Percentiles rank a stretch among this genome's conserved stretches.
phyloP scores from a whole-genome alignment of 768 basidiomycete genomes.

The Paxillus ammoniavirescens region DNA sequence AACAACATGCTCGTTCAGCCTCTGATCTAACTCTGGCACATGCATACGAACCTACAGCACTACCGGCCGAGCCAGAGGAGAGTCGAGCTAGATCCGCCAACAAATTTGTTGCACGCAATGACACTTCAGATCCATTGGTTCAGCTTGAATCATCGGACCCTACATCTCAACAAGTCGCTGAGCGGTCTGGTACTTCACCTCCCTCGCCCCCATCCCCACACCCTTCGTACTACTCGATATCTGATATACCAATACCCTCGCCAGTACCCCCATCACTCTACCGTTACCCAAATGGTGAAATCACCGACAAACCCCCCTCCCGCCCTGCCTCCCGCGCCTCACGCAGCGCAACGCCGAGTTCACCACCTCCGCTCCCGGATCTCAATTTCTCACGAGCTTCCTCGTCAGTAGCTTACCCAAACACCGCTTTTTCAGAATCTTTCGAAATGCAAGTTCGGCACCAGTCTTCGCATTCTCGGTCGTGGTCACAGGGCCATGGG shows the following conservation, averaged over 20 bases:
- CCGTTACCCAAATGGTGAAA: conserved; percentile 44
- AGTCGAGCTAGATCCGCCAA: not conserved
- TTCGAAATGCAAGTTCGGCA: conserved; percentile 41
- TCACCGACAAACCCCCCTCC: conserved; percentile 40
- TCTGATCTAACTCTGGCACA: conserved; percentile 53
- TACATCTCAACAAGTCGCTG: not conserved
- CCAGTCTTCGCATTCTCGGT: conserved; percentile 11
- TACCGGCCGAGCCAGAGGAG: conserved; percentile 27
- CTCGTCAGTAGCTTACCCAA: not conserved
- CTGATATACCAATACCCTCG: conserved; percentile 51
- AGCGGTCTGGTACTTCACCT: conserved; percentile 40
- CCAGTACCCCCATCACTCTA: conserved; percentile 54
- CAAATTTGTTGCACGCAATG: too few relatives aligned
- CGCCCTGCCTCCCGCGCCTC: conserved; percentile 18
- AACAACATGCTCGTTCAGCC: conserved; percentile 59
- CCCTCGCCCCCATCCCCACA: conserved; percentile 42
- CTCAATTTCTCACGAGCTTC: conserved; percentile 1
- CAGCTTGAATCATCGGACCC: conserved; percentile 12
- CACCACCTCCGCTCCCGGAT: conserved; percentile 5
- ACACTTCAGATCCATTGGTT: conserved; percentile 10
- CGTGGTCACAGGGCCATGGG: conserved; percentile 10
- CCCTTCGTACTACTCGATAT: conserved; percentile 61
- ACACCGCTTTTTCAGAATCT: conserved; percentile 20
- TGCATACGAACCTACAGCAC: conserved; percentile 48
- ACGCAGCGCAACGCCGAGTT: conserved; percentile 4